A percentile compares a stretch with the other conserved stretches of the same genome.
Evolutionary conservation across 176 grass and related monocot genomes (phyloP).

Genomic region (Typha latifolia): DNA sequence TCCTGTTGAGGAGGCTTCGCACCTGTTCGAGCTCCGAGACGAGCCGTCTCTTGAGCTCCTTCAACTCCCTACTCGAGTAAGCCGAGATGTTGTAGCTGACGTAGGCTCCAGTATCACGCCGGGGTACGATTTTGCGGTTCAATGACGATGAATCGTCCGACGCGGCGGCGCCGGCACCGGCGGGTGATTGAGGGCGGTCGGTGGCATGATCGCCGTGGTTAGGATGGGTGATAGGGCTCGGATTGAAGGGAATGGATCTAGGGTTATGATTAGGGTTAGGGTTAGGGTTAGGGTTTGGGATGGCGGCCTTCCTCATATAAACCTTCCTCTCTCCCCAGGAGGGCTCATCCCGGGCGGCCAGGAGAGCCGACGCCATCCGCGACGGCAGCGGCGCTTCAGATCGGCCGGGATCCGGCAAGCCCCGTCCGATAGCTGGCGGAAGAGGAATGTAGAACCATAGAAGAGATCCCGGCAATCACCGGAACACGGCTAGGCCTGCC

Average conservation of each 20-base stretch:
- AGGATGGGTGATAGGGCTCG: not conserved
- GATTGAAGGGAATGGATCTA: not conserved
- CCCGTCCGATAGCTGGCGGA: conserved; percentile 5
- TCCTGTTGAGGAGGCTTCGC: conserved; percentile 48
- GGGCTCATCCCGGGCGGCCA: conserved; percentile 46
- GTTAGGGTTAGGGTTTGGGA: conserved; percentile 30
- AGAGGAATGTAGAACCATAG: not conserved
- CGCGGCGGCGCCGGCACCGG: not conserved
- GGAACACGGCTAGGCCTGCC: not conserved
- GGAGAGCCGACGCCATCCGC: conserved; percentile 68
- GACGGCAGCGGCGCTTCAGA: conserved; percentile 6
- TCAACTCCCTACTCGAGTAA: conserved; percentile 30
- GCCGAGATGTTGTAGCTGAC: conserved; percentile 28
- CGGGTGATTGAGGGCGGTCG: not conserved
- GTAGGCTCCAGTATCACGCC: not conserved
- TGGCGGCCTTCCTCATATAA: conserved; percentile 29
- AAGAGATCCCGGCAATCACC: too few species aligned
- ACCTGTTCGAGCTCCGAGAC: conserved; percentile 69
- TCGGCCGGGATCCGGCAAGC: conserved; percentile 1
- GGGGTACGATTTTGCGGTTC: not conserved
- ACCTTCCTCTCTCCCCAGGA: conserved; percentile 39
- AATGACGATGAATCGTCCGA: conserved; percentile 2
- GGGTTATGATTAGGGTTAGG: conserved; percentile 8
- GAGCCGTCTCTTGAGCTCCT: conserved; percentile 50
- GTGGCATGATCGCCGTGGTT: conserved; percentile 20